A percentile compares a stretch with the other conserved stretches of the same genome.
These are phyloP conservation scores for Leptomonas seymouri DNA, from an alignment of 208 protist genomes.

Conservation along the genomic window DNA sequence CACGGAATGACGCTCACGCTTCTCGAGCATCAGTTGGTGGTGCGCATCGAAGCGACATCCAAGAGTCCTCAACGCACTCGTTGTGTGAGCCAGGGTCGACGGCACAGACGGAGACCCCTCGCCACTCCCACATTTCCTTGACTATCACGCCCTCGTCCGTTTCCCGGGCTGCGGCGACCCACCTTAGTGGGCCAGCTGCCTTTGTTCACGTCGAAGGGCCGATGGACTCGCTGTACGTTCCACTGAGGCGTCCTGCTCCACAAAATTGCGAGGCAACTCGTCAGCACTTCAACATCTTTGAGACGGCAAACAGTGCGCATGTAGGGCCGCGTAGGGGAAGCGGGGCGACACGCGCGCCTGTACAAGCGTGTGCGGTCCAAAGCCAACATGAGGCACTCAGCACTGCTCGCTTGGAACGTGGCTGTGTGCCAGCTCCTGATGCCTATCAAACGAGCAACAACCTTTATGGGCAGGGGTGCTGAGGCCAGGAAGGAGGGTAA, in stretches of 20 bases:
- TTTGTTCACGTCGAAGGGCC: slow-evolving; percentile 19
- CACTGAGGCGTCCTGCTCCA: slow-evolving; percentile 23
- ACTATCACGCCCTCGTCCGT: slow-evolving; percentile 1
- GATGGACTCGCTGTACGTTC: slow-evolving; percentile 25
- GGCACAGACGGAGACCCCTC: not conserved
- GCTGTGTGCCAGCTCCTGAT: not conserved
- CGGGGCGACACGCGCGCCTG: not conserved
- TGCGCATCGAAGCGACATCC: not conserved
- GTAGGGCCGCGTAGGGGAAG: not conserved
- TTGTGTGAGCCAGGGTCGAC: not conserved
- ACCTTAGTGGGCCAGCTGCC: slow-evolving; percentile 35
- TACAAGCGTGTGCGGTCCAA: too few species aligned
- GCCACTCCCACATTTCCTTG: not conserved
- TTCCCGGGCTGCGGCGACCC: slow-evolving; percentile 22
- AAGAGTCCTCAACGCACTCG: not conserved
- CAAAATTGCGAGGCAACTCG: slow-evolving; percentile 20
- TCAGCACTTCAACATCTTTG: slow-evolving; percentile 38
- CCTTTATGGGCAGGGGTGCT: slow-evolving; percentile 8
- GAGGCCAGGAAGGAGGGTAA: not conserved
- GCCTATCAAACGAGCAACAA: slow-evolving; percentile 15
- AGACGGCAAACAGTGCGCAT: not conserved
- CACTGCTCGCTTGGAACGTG: not conserved
- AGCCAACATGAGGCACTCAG: not conserved
- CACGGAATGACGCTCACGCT: not conserved
- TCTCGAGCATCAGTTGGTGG: not conserved